phyloP scores from a whole-genome alignment of 768 basidiomycete genomes.

The Cubamyces sp. region DNA sequence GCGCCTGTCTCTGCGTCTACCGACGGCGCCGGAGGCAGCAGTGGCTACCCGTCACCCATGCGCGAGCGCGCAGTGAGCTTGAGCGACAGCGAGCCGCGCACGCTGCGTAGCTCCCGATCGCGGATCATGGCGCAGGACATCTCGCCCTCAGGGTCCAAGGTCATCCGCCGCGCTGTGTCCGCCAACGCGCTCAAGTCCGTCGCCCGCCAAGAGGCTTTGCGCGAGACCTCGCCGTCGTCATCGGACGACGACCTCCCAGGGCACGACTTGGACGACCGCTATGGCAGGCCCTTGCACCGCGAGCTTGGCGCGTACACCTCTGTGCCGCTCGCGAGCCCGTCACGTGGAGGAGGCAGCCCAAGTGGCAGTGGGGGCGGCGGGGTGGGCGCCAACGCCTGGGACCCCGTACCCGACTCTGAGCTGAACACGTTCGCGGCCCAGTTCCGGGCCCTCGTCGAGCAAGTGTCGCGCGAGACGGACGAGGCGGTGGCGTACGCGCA shows the following conservation, averaged over 20 bases:
- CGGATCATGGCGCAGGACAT: constrained; percentile 25
- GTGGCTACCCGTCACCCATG: constrained; percentile 2
- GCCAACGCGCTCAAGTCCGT: constrained; percentile 13
- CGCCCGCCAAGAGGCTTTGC: constrained; percentile 1
- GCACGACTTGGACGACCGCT: constrained; percentile 16
- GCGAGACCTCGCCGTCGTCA: constrained; percentile 17
- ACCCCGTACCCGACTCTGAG: constrained; percentile 38
- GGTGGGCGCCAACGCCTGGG: constrained; percentile 1
- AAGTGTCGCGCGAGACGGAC: constrained; percentile 57
- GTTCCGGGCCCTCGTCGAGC: constrained; percentile 54
- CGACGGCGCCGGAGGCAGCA: not conserved
- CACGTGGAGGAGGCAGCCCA: not conserved
- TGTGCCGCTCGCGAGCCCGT: constrained; percentile 9
- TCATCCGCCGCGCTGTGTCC: constrained; percentile 22
- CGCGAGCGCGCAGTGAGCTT: constrained; percentile 19
- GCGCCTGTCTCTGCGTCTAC: constrained; percentile 16
- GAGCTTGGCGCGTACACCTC: constrained; percentile 22
- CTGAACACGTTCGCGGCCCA: constrained; percentile 50
- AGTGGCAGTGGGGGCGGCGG: too few species aligned
- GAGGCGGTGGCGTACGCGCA: constrained; percentile 45
- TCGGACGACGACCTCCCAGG: constrained; percentile 21
- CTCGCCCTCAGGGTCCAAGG: constrained; percentile 20
- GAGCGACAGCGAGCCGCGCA: constrained; percentile 25
- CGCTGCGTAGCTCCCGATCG: constrained; percentile 28
- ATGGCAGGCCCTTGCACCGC: constrained; percentile 14